Percentiles rank a stretch among this genome's conserved stretches.
Evolutionary conservation across 83 land plant species (phyloP).

Genomic region (Isoetes engelmannii): DNA sequence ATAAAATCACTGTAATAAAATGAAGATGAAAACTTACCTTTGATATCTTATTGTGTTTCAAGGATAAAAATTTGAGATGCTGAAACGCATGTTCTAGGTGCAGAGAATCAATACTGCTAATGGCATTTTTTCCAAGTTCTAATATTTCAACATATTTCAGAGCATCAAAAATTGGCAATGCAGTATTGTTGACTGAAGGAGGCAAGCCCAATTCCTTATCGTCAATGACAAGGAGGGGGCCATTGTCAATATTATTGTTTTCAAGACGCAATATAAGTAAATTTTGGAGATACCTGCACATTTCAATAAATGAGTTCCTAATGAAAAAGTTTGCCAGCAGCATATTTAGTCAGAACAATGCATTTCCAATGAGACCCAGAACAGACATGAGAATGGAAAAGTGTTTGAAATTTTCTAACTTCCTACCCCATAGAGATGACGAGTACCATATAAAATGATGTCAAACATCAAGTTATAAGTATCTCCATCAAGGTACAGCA

Average conservation of each 20-base stretch:
- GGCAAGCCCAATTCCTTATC: neutral
- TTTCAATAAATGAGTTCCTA: too few species aligned
- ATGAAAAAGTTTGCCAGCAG: too few species aligned
- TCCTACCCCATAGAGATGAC: too few species aligned
- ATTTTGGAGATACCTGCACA: constrained; percentile 18
- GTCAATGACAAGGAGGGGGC: constrained; percentile 16
- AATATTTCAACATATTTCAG: constrained; percentile 13
- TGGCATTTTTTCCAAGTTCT: constrained; percentile 26
- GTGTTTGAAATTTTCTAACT: too few species aligned
- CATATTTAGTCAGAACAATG: too few species aligned
- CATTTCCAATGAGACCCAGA: too few species aligned
- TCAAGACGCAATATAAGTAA: constrained; percentile 18
- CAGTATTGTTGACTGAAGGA: neutral
- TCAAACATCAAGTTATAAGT: too few species aligned
- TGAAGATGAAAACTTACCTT: constrained; percentile 17
- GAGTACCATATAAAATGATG: too few species aligned
- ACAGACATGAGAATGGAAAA: too few species aligned
- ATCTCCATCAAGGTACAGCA: too few species aligned
- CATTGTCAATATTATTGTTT: constrained; percentile 34
- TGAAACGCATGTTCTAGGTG: constrained; percentile 15
- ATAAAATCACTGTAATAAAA: neutral
- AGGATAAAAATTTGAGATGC: constrained; percentile 28
- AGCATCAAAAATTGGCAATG: constrained; percentile 10
- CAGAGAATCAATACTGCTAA: constrained; percentile 31
- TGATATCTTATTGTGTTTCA: constrained; percentile 28